phyloP scores from a whole-genome alignment of 352 stramenopile genomes.

The Phytophthora multivora region DNA sequence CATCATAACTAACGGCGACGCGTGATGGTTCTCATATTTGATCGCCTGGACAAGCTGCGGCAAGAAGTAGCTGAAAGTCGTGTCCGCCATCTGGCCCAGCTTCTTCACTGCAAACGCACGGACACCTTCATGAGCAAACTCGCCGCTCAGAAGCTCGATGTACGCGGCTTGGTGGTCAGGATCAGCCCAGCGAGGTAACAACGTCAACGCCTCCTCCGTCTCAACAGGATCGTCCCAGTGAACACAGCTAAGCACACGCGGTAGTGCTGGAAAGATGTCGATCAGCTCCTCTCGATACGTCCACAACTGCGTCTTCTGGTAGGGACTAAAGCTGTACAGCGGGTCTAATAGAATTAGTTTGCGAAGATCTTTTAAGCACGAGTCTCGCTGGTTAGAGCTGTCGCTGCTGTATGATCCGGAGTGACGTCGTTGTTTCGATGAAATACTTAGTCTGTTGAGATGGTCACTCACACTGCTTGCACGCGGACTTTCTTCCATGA shows the following conservation, averaged over 20 bases:
- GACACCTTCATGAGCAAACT: constrained; percentile 75
- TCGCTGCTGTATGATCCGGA: constrained; percentile 60
- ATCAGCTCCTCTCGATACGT: constrained; percentile 76
- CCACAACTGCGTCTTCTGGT: constrained; percentile 83
- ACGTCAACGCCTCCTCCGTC: constrained; percentile 59
- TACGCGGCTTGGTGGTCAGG: constrained; percentile 76
- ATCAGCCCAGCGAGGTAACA: constrained; percentile 66
- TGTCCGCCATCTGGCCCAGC: constrained; percentile 76
- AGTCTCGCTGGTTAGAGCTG: constrained; percentile 51
- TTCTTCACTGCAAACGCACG: constrained; percentile 75
- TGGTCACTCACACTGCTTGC: constrained; percentile 55
- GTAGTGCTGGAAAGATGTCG: constrained; percentile 65
- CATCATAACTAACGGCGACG: constrained; percentile 68
- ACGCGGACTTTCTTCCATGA: constrained; percentile 32
- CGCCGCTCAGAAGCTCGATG: constrained; percentile 75
- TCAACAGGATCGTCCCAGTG: constrained; percentile 76
- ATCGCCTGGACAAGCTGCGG: constrained; percentile 87
- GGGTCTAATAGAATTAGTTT: constrained; percentile 79
- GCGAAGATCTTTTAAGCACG: constrained; percentile 59
- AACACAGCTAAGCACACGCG: constrained; percentile 73
- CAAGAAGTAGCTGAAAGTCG: constrained; percentile 85
- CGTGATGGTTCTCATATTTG: constrained; percentile 88
- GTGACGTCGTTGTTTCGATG: constrained; percentile 36
- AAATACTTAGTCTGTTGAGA: constrained; percentile 40
- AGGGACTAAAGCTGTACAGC: constrained; percentile 71